Evolutionary conservation across 2,329 filamentous ascomycete species (phyloP).

Genomic region (Cercospora nicotianae): DNA sequence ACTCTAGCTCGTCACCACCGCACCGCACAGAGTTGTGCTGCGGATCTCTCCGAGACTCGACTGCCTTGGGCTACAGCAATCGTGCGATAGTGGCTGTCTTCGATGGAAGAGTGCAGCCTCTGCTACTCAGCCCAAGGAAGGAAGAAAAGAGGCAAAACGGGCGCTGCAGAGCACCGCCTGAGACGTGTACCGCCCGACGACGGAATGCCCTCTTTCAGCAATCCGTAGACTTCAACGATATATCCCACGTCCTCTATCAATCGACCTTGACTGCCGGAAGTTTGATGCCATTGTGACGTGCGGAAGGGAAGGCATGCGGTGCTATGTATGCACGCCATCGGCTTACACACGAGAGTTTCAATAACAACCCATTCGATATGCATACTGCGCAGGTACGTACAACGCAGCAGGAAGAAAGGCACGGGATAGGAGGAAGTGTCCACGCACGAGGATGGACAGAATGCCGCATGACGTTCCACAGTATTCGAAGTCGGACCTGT

Average conservation of each 20-base stretch:
- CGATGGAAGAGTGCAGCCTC: background rate
- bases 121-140: background rate
- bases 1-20: no score
- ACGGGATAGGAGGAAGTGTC: background rate
- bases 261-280: background rate
- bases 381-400: slow-evolving; percentile 4
- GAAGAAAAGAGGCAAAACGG: background rate
- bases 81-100: no score
- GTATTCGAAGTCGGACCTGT: background rate
- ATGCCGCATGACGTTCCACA: background rate
- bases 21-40: background rate
- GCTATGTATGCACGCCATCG: slow-evolving; percentile 9
- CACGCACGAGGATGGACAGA: no score
- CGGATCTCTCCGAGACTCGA: background rate
- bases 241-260: background rate
- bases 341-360: background rate
- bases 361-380: slow-evolving; percentile 8
- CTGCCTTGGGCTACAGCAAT: background rate
- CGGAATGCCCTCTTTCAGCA: background rate
- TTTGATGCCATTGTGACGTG: background rate
- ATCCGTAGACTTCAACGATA: background rate
- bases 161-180: background rate
- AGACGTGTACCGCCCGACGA: background rate
- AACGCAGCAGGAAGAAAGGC: background rate
- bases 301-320: background rate